A percentile compares a stretch with the other conserved stretches of the same genome.
phyloP scores from a whole-genome alignment of 139 green algal species.

The Haematococcus lacustris region DNA sequence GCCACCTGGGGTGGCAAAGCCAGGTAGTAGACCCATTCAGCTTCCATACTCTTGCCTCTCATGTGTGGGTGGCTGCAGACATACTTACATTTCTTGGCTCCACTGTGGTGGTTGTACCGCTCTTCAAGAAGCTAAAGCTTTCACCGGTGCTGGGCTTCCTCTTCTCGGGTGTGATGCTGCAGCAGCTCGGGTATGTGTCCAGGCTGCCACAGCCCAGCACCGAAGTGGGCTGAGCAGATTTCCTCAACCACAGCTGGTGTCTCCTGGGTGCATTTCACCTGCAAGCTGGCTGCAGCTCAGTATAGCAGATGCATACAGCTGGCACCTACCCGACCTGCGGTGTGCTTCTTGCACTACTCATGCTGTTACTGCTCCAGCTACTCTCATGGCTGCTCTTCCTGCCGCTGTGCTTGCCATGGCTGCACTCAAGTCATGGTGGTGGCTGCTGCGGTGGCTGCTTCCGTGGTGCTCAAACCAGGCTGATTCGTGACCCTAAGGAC shows the following conservation, averaged over 20 bases:
- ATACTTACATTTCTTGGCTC: slow-evolving; percentile 83
- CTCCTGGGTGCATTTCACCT: background rate
- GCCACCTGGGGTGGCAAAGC: too few species aligned
- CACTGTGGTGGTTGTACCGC: slow-evolving; percentile 85
- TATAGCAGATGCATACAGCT: background rate
- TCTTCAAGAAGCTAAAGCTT: slow-evolving; percentile 81
- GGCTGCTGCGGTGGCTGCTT: background rate
- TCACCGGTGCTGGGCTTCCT: slow-evolving; percentile 91
- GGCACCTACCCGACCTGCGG: background rate
- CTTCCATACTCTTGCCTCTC: too few species aligned
- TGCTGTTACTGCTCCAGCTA: background rate
- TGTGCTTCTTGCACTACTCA: background rate
- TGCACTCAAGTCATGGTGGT: background rate
- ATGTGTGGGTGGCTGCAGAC: too few species aligned
- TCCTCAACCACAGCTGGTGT: background rate
- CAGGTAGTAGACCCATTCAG: too few species aligned
- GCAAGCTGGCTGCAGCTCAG: background rate
- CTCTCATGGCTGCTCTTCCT: too few species aligned
- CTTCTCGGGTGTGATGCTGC: slow-evolving; percentile 74
- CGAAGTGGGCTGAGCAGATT: background rate
- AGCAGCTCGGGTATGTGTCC: slow-evolving; percentile 70
- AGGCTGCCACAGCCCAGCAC: background rate
- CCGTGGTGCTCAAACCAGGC: slow-evolving; percentile 26
- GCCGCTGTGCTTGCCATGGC: background rate
- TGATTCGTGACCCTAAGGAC: slow-evolving; percentile 83